Evolutionary conservation across 1,284 basidiomycete genomes (phyloP), one percentile per base, ranked within the genome.

Genomic region (Sporisorium graminicola): DNA sequence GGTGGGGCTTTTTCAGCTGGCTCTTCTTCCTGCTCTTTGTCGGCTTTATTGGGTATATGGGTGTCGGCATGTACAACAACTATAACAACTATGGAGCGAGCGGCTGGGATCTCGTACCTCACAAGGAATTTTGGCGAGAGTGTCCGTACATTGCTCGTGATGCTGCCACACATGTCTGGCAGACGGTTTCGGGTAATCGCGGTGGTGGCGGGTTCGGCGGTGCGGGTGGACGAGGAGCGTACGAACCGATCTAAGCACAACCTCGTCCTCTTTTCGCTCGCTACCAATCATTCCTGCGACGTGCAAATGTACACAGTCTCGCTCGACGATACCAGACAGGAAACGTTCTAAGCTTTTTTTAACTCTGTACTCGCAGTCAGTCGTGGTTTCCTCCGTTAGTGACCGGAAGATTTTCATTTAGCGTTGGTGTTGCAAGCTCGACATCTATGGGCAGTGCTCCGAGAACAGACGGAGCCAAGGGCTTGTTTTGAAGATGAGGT

Each of bases 121-220:
- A 83, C 58, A 75, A 79, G 44, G 77, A 81, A 56, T 79, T 82
- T 50, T 83, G 81, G 81, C 58, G 79, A 31, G 80, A 83, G 40
- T 62, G 67, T 33, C 82, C 82, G 2, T 80, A 75, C 60, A 56
- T 77, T 43, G 76, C 69, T 6, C 65, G 64, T 12, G 78, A 80
- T 44, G 74, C 65, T n/a, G 67, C 68, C 0, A 56, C 60, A 10
- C 80, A 79, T 37, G 53, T 77, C 7, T 71, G 74, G 68, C 70
- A 66, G 26, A 68, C 74, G 0, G 55, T 69, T 9, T 65, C 70
- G 3, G 65, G 69, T 51, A 74, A 59, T 29, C 55, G 70, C 20
- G 46, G 66, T 20, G 64, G 62, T 37, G 66, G 65, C 5, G 72
- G 71, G 10, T 79, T 69, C 61, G 58, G 75, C 24, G 58, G 64